Conservation (phyloP, 306 rosid species). For the Cucurbita moschata region DNA sequence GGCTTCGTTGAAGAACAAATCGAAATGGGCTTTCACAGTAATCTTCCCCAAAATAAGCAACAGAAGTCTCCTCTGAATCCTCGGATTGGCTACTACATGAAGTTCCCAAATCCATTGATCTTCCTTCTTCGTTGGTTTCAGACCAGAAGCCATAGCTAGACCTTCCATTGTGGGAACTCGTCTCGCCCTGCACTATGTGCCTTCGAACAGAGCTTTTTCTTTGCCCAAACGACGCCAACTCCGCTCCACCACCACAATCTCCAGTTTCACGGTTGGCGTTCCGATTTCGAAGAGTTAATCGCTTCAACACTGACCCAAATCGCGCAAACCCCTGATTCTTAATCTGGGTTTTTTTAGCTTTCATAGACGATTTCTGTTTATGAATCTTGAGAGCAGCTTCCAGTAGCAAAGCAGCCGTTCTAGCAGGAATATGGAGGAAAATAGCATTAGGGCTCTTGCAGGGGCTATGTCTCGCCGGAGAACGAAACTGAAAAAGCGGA, state of each 20-base stretch:
- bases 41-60: not conserved
- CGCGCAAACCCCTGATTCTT: conserved; percentile 28
- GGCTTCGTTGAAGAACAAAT: conserved; percentile 37
- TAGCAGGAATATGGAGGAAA: conserved; percentile 58
- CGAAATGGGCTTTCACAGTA: conserved; percentile 64
- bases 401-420: conserved; percentile 60
- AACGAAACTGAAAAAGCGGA: conserved; percentile 44
- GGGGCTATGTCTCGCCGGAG: conserved; percentile 36
- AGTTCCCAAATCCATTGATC: conserved; percentile 9
- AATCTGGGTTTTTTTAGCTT: conserved; percentile 16
- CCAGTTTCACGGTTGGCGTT: conserved; percentile 19
- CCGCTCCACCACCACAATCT: conserved; percentile 12
- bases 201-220: conserved; percentile 5
- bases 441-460: conserved; percentile 35
- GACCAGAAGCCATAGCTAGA: conserved; percentile 12
- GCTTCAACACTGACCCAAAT: conserved; percentile 58
- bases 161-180: conserved; percentile 3
- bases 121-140: conserved; percentile 3
- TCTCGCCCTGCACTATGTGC: not conserved
- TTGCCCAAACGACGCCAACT: conserved; percentile 18
- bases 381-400: conserved; percentile 79
- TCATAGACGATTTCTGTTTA: conserved; percentile 30
- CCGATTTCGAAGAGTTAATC: conserved; percentile 16
- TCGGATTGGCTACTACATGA: conserved; percentile 9
- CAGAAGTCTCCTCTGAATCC: not conserved